Conservation (phyloP, 2,329 filamentous ascomycete species). For the Monilinia polystroma region DNA sequence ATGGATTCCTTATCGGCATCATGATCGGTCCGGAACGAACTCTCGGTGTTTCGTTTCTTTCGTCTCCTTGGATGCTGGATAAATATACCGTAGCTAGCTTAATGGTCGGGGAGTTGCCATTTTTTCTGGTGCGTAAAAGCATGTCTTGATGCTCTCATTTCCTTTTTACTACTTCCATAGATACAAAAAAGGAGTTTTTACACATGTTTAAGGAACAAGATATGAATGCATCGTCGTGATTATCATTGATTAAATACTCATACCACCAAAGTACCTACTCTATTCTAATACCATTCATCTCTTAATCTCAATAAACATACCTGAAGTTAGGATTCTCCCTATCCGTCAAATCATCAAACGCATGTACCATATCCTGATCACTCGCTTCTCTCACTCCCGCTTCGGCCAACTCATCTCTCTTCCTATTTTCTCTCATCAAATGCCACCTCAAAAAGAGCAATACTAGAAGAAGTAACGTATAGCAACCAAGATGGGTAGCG, state of each 20-base stretch:
- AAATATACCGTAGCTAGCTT: slow-evolving; percentile 17
- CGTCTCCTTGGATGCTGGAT: slow-evolving; percentile 11
- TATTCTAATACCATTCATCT: neutral
- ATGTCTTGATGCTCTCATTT: neutral
- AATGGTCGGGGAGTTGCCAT: neutral
- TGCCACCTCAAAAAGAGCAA: slow-evolving; percentile 20
- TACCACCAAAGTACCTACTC: neutral
- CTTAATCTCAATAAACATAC: slow-evolving; percentile 17
- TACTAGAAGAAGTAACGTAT: slow-evolving; percentile 30
- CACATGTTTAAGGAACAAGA: neutral
- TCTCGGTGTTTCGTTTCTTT: slow-evolving; percentile 12
- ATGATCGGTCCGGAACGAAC: neutral
- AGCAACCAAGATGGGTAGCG: slow-evolving; percentile 52
- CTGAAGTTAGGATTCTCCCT: slow-evolving; percentile 36
- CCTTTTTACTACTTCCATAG: neutral
- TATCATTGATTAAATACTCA: neutral
- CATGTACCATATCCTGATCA: slow-evolving; percentile 33
- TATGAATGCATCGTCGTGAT: neutral
- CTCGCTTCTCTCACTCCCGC: slow-evolving; percentile 1
- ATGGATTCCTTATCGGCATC: slow-evolving; percentile 16
- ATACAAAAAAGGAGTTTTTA: slow-evolving; percentile 2
- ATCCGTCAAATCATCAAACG: slow-evolving; percentile 40
- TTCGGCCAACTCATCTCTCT: slow-evolving; percentile 21
- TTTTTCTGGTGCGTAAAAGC: neutral
- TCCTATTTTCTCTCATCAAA: slow-evolving; percentile 21